Base-by-base conservation (phyloP, 1,284 basidiomycete species). In the Athelia sp. region DNA sequence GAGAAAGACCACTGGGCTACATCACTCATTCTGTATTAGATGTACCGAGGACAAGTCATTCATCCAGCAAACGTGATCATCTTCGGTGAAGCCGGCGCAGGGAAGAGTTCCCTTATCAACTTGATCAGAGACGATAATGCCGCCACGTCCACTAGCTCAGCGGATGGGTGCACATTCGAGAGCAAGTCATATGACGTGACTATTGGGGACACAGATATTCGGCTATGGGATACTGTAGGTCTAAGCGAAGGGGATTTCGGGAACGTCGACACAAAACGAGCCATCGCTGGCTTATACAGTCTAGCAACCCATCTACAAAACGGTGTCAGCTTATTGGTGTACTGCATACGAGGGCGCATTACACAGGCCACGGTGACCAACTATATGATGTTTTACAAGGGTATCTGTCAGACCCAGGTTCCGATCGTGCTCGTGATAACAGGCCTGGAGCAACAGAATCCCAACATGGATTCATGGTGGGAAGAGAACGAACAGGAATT, bases 351-450 rank as follows among this genome's bases (percentile, higher is more conserved):
- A 15, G 47, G 38, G 18, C 46, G 58, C 40, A 31, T 58, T 43
- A 56, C 35, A 2, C 45, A 44, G 19, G 48, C 49, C 4, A 47
- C 59, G n/a, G 46, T 47, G 42, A 57, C 31, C n/a, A 59, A 59
- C 38, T 62, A 59, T 34, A 54, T 60, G 24, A 31, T 59, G 31
- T 59, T 59, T 36, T 56, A 52, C 8, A 21, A 26, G 17, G 38
- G 43, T 0, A 17, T 60, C 29, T 58, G 56, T 48, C 54, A 50
- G 36, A 40, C 45, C 36, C 42, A 56, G 31, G 57, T 60, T 2
- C 53, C 53, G 2, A 45, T 58, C 15, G 51, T 57, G 6, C 38
- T 60, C 40, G 58, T 60, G 3, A 56, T 56, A 21, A 60, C 53
- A 4, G 32, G 52, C 8, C 32, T 56, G 11, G 54, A 56, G 31